Base-by-base conservation (phyloP, 192 early-diverging fungal species). In the Entomortierella lignicola region DNA sequence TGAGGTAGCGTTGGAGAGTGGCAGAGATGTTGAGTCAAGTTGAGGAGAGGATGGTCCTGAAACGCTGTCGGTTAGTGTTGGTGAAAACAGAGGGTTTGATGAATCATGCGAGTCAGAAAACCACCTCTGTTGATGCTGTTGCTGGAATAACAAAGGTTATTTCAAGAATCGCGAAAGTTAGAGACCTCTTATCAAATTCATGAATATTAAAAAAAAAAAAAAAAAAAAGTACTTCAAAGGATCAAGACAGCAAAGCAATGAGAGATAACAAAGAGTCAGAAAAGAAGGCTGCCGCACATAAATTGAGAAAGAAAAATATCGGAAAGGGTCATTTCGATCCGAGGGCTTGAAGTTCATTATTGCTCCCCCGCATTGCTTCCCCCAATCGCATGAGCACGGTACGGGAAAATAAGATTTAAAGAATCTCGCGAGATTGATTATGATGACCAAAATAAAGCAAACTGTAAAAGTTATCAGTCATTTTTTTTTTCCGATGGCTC, bases 111-210 rank as follows among this genome's bases (percentile, higher is more conserved):
- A 5, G 23, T 42, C 25, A 7, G 57, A 21, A 31, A 15, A 37
- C 60, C 60, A 44, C 26, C 21, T 50, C 29, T 60, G 59, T 13
- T 63, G 59, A 18, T 71, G 69, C 47, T 62, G 67, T 1, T 52
- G 56, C 4, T 69, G 56, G n/a, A n/a, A n/a, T n/a, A n/a, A n/a
- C n/a, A n/a, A n/a, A n/a, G n/a, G n/a, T n/a, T n/a, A n/a, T n/a
- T n/a, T n/a, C n/a, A n/a, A n/a, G n/a, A n/a, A n/a, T n/a, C n/a
- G n/a, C n/a, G n/a, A n/a, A n/a, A n/a, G n/a, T n/a, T n/a, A n/a
- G n/a, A n/a, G n/a, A n/a, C n/a, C n/a, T n/a, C n/a, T n/a, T n/a
- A n/a, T n/a, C n/a, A n/a, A n/a, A n/a, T n/a, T n/a, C n/a, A n/a
- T n/a, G n/a, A n/a, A n/a, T n/a, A n/a, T n/a, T n/a, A n/a, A n/a